Evolutionary conservation across 495 filamentous ascomycete species (phyloP), one percentile per base, ranked within the genome.

Genomic region (Lepidopterella palustris): DNA sequence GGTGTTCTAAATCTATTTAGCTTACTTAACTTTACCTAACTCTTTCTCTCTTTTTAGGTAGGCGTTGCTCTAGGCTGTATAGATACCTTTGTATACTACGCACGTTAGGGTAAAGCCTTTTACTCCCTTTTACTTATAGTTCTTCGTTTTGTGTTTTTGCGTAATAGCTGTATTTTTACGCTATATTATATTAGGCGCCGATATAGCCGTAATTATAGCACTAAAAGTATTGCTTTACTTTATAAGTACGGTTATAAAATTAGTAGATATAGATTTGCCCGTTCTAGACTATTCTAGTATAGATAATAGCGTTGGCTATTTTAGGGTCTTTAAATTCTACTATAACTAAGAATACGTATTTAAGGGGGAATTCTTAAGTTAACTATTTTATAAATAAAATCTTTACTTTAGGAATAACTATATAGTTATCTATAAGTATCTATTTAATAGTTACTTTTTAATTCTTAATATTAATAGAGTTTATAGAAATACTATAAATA

Each of bases 381-480:
- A 67, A 45, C 62, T 53, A 67, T 60, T 56, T 47, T 18, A 67
- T 50, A 40, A 50, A 63, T 26, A 40, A 39, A 24, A 67, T 64
- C 39, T 67, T 57, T 57, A 35, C 56, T 13, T 56, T 42, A 18
- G 56, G 62, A 32, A 63, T 63, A 21, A 63, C 56, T 59, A 50
- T 57, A 42, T 64, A 61, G 52, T 67, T 67, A 20, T 67, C 64
- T 48, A 51, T 40, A 47, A 60, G 51, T 50, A 67, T 64, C 51
- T 57, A 28, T 60, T 67, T 27, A 26, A 67, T 63, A 55, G 61
- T 64, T 60, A 24, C 62, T 60, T 18, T 55, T 32, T 64, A 32
- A 31, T 67, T 53, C 32, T 64, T 64, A 25, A 61, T 59, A 49
- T 67, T 63, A 27, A 67, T 60, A 26, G 62, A 67, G 32, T 61